A percentile compares a stretch with the other conserved stretches of the same genome.
These are phyloP conservation scores for Nitzschia sp. DNA, from an alignment of 108 stramenopile species.

Conservation along the genomic window DNA sequence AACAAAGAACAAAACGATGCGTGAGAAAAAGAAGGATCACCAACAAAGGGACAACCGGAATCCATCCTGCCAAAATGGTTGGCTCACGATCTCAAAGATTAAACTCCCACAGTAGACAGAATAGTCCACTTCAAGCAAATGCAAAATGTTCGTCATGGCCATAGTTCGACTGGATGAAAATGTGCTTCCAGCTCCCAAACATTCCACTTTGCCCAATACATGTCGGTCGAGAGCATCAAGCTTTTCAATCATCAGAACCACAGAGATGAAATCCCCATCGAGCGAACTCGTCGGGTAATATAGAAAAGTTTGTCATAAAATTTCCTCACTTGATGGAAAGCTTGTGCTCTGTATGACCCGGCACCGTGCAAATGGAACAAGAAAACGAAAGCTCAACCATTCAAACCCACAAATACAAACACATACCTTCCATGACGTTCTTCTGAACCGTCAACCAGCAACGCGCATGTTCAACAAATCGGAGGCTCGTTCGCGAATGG, in stretches of 20 bases:
- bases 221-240: neutral
- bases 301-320: slow-evolving; percentile 55
- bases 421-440: neutral
- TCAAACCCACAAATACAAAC: neutral
- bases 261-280: slow-evolving; percentile 63
- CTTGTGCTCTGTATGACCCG: no score
- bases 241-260: slow-evolving; percentile 66
- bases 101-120: slow-evolving; percentile 41
- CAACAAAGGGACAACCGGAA: no score
- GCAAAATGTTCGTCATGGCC: slow-evolving; percentile 64
- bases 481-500: slow-evolving; percentile 67
- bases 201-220: neutral
- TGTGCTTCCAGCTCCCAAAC: no score
- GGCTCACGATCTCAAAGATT: slow-evolving; percentile 83
- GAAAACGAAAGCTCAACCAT: neutral
- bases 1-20: no score
- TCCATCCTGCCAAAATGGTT: neutral
- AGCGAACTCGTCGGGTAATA: slow-evolving; percentile 34
- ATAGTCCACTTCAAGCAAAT: slow-evolving; percentile 39
- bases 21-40: no score
- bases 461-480: slow-evolving; percentile 50
- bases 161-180: neutral
- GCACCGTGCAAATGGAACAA: neutral
- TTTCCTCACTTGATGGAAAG: slow-evolving; percentile 54
- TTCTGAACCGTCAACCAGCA: slow-evolving; percentile 37